These are phyloP conservation scores for Podosphaera aphanis DNA, from an alignment of 2,329 filamentous ascomycete species.

Conservation along the genomic window DNA sequence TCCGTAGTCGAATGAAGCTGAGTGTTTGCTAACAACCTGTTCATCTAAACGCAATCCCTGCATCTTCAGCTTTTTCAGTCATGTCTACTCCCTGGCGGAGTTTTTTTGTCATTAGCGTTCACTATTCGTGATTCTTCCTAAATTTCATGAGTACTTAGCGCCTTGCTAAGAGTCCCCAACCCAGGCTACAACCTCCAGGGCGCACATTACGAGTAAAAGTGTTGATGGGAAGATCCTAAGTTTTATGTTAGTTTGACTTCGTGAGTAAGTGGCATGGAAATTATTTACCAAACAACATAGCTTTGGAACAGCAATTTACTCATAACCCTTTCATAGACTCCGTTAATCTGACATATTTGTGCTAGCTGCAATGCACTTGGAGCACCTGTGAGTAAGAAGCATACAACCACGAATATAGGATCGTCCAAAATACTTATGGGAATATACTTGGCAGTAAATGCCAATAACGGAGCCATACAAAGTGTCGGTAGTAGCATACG, in stretches of 20 bases:
- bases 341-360: constrained; percentile 96
- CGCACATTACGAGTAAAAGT: constrained; percentile 69
- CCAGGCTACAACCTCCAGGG: constrained; percentile 84
- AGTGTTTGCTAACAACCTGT: too few species aligned
- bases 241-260: constrained; percentile 2
- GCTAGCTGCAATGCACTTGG: constrained; percentile 84
- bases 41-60: too few species aligned
- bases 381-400: constrained; percentile 84
- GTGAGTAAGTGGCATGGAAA: neutral
- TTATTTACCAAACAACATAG: constrained; percentile 63
- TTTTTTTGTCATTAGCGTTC: too few species aligned
- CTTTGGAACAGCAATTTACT: constrained; percentile 82
- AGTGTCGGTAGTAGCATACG: constrained; percentile 83
- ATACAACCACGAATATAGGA: constrained; percentile 94
- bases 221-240: constrained; percentile 72
- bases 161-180: constrained; percentile 19
- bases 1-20: too few species aligned
- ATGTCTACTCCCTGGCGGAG: too few species aligned
- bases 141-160: too few species aligned
- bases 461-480: constrained; percentile 78
- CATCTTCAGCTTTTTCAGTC: too few species aligned
- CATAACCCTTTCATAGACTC: constrained; percentile 89
- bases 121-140: too few species aligned
- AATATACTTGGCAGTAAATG: constrained; percentile 69
- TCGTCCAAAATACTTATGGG: constrained; percentile 88